These are phyloP conservation scores for Plasmodium fragile DNA, from an alignment of 169 alveolate species.

Conservation along the genomic window DNA sequence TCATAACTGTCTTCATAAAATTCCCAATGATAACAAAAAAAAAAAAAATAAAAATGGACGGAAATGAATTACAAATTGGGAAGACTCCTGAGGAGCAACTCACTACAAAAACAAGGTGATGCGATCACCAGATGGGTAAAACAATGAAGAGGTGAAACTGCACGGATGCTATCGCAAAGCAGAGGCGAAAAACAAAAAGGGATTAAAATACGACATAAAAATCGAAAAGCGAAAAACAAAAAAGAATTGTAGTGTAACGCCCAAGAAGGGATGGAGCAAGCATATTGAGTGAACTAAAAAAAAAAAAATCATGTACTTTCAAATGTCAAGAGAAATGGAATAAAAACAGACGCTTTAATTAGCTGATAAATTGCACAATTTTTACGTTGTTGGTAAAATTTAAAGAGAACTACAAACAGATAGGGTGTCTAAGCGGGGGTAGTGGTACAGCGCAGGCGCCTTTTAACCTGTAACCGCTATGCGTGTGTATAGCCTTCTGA, in stretches of 20 bases:
- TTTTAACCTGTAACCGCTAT: not conserved
- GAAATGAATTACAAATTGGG: not conserved
- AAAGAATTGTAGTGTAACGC: not conserved
- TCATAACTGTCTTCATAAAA: conserved; percentile 8
- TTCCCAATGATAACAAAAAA: not conserved
- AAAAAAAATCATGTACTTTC: not conserved
- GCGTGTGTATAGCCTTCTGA: not conserved
- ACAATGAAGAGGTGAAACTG: not conserved
- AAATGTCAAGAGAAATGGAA: not conserved
- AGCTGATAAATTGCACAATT: not conserved
- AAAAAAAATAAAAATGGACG: not conserved
- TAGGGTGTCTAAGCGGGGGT: not conserved
- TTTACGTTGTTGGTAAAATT: not conserved
- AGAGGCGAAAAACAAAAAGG: not conserved
- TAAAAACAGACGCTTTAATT: not conserved
- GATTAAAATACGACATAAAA: not conserved
- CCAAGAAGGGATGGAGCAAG: not conserved
- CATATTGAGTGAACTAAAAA: not conserved
- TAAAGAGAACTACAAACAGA: not conserved
- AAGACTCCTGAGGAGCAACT: not conserved
- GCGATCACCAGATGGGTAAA: not conserved
- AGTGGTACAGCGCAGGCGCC: not conserved
- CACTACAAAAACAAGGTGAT: not conserved
- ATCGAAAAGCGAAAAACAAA: not conserved
- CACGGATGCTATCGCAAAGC: not conserved